A percentile compares a stretch with the other conserved stretches of the same genome.
phyloP scores from a whole-genome alignment of 2,329 filamentous ascomycete genomes.

The Fusarium praegraminearum region DNA sequence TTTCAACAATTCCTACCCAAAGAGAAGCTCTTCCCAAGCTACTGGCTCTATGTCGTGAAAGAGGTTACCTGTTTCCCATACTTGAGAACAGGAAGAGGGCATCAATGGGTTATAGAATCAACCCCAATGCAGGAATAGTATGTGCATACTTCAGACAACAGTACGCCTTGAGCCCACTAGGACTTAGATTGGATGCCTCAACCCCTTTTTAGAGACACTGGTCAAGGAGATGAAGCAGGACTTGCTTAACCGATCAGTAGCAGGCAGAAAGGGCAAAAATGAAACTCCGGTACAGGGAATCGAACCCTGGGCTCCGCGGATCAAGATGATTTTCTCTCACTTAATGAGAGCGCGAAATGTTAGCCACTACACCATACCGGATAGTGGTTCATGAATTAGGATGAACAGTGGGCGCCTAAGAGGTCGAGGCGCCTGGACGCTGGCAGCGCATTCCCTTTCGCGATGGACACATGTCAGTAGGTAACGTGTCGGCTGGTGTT shows the following conservation, averaged over 20 bases:
- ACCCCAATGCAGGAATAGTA: not conserved
- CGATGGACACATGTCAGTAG: not conserved
- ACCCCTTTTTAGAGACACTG: not conserved
- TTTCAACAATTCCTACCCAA: not conserved
- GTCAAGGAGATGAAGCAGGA: not conserved
- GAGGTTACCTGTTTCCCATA: not conserved
- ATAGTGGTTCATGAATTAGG: slow-evolving; percentile 1
- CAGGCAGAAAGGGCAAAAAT: not conserved
- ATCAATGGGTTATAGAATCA: not conserved
- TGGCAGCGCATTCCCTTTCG: no score
- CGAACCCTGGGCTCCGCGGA: slow-evolving; percentile 10
- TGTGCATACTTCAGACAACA: not conserved
- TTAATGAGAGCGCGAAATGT: slow-evolving; percentile 51
- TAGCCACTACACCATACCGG: slow-evolving; percentile 53
- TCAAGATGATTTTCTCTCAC: slow-evolving; percentile 1
- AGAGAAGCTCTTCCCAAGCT: no score
- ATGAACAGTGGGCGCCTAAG: not conserved
- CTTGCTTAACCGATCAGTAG: no score
- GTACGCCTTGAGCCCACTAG: not conserved
- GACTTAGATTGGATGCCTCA: not conserved
- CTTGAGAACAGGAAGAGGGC: not conserved
- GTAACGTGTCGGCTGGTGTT: not conserved
- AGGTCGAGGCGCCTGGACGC: not conserved
- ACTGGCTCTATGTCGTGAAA: not conserved
- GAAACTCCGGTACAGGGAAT: slow-evolving; percentile 6